Base-by-base conservation (phyloP, 805 yeast species). In the Citeromyces matritensis region DNA sequence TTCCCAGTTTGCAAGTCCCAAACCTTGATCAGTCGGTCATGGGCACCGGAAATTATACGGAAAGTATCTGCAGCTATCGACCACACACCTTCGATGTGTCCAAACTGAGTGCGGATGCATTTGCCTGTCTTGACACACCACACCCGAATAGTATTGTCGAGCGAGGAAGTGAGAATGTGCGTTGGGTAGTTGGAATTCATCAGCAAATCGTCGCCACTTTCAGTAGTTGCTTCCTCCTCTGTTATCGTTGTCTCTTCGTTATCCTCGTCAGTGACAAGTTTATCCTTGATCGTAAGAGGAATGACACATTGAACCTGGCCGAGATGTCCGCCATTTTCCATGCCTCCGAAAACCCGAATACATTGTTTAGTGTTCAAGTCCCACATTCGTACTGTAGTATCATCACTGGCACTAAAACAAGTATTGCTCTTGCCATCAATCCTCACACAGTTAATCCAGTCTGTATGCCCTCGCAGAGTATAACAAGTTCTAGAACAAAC, bases 21-120 rank as follows among this genome's bases (percentile, higher is more conserved):
- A 5, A 91, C 81, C 51, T 80, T 88, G 38, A 82, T 82, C 24
- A 73, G 61, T 39, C 84, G 69, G 58, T 91, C 98, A 48, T 91
- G 96, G 1, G 95, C 86, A 2, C 97, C 97, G 44, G 91, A 76
- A 8, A 88, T 81, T 29, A 91, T 81, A 41, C 98, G 68, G 63
- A 91, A 91, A 26, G 86, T 85, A 57, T 91, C 97, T 1, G 96
- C 94, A 11, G 91, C 84, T 34, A 91, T 79, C 27, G 88, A 84
- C 96, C 97, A 88, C 12, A 91, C 95, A 14, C 98, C 98, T 54
- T 91, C 97, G 33, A 88, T 84, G 49, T 91, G 98, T 3, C 98
- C 98, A 58, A 88, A 91, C 52, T 91, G 88, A 0, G 98, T 91
- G 35, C 95, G 65, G 8, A 85, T 70, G 47, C 97, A 88, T 50